These are phyloP conservation scores for Diaporthe australafricana DNA, from an alignment of 2,329 filamentous ascomycete genomes.

Conservation along the genomic window DNA sequence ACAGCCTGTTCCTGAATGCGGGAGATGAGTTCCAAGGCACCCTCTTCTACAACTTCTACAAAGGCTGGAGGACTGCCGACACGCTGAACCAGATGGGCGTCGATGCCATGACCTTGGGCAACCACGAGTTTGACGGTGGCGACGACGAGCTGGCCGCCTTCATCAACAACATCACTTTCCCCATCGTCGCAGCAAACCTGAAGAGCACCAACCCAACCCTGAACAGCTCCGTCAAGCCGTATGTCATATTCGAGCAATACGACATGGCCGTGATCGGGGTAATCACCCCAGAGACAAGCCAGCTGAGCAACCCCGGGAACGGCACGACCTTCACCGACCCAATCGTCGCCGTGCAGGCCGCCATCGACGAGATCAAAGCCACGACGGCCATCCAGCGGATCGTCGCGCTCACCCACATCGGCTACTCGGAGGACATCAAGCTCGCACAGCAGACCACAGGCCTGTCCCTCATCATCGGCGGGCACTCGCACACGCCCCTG, in stretches of 20 bases:
- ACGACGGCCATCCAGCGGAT: conserved; percentile 74
- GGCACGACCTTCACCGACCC: conserved; percentile 70
- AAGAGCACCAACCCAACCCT: conserved; percentile 68
- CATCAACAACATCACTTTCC: conserved; percentile 72
- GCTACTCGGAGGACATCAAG: conserved; percentile 72
- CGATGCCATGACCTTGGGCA: conserved; percentile 75
- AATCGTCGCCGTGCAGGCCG: conserved; percentile 68
- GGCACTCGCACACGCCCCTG: conserved; percentile 70
- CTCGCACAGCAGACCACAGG: conserved; percentile 70
- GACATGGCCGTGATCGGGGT: conserved; percentile 73
- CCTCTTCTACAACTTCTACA: conserved; percentile 75
- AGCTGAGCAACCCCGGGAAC: conserved; percentile 67
- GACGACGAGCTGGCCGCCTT: conserved; percentile 73
- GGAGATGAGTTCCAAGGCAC: conserved; percentile 80
- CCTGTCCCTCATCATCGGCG: conserved; percentile 76
- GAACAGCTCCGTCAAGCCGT: conserved; percentile 73
- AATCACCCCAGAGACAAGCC: conserved; percentile 67
- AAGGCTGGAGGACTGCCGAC: conserved; percentile 75
- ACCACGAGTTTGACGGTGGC: conserved; percentile 75
- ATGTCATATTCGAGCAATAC: conserved; percentile 72
- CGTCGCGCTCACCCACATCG: conserved; percentile 75
- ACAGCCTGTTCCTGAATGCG: conserved; percentile 72
- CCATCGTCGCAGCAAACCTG: conserved; percentile 73
- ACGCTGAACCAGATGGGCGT: conserved; percentile 75
- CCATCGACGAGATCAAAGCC: conserved; percentile 70